A percentile compares a stretch with the other conserved stretches of the same genome.
phyloP scores from a whole-genome alignment of 2,329 filamentous ascomycete species.

The Claviceps citrina region DNA sequence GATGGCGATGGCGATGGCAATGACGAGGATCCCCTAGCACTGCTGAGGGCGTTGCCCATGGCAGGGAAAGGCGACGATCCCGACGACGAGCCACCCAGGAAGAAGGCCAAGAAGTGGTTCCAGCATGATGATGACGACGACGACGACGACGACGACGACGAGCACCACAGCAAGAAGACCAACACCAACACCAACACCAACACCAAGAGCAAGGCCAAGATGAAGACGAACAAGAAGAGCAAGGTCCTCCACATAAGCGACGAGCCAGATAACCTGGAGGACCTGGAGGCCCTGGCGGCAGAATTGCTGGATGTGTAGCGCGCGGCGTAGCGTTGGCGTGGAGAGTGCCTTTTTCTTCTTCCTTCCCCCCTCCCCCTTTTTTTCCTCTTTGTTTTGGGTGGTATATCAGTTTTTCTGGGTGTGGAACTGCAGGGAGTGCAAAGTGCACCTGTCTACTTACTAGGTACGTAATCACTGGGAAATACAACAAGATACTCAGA shows the following conservation, averaged over 20 bases:
- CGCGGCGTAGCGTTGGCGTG: too few relatives aligned
- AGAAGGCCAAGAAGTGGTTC: constrained; percentile 66
- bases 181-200: too few relatives aligned
- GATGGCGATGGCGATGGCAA: constrained; percentile 24
- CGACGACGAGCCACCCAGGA: constrained; percentile 40
- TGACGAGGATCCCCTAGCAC: constrained; percentile 33
- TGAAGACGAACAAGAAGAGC: constrained; percentile 26
- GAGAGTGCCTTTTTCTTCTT: too few relatives aligned
- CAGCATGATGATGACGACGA: constrained; percentile 54
- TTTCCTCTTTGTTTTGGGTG: too few relatives aligned
- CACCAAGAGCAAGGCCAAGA: constrained; percentile 26
- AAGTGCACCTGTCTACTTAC: too few relatives aligned
- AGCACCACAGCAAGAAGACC: not conserved
- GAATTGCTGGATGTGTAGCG: constrained; percentile 54
- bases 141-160: constrained; percentile 17
- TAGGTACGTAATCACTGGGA: too few relatives aligned
- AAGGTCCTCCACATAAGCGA: constrained; percentile 46
- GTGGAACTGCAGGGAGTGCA: too few relatives aligned
- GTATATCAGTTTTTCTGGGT: too few relatives aligned
- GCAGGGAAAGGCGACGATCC: constrained; percentile 39
- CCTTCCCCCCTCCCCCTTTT: too few relatives aligned
- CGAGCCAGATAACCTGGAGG: constrained; percentile 65
- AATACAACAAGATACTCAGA: too few relatives aligned
- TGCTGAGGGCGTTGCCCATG: constrained; percentile 42
- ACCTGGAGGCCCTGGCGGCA: constrained; percentile 61